A percentile compares a stretch with the other conserved stretches of the same genome.
phyloP scores from a whole-genome alignment of 441 rosid genomes.

The Geranium incanum region DNA sequence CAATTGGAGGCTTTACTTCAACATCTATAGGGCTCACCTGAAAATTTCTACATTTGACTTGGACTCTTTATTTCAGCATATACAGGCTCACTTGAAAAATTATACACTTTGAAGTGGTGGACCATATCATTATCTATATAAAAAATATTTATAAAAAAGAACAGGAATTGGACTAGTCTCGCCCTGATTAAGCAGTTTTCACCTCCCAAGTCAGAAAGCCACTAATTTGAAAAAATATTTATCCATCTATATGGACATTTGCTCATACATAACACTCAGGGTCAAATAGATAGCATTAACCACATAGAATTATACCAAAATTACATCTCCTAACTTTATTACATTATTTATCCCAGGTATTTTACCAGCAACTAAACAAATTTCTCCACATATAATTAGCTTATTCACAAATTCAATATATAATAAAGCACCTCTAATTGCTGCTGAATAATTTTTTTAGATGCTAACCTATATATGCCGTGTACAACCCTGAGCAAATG shows the following conservation, averaged over 20 bases:
- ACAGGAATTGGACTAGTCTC: background rate
- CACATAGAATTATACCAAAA: background rate
- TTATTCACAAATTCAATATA: background rate
- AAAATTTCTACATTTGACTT: too few relatives aligned
- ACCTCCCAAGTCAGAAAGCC: background rate
- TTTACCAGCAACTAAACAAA: background rate
- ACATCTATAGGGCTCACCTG: background rate
- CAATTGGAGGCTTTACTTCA: background rate
- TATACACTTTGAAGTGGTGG: background rate
- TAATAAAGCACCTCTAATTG: background rate
- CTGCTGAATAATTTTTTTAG: background rate
- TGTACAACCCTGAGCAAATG: background rate
- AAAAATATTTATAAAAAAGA: too few relatives aligned
- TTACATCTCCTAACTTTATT: background rate
- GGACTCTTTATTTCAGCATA: too few relatives aligned
- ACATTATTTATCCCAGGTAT: background rate
- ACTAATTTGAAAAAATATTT: background rate
- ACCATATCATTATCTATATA: background rate
- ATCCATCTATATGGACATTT: background rate
- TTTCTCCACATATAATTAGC: background rate
- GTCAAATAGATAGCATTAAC: conserved; percentile 2
- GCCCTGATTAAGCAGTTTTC: background rate
- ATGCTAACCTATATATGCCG: background rate
- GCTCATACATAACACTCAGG: background rate
- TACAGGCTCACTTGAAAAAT: too few relatives aligned